A percentile compares a stretch with the other conserved stretches of the same genome.
Evolutionary conservation across 225 moss, liverwort and hornwort genomes (phyloP).

Genomic region (Bryum argenteum): DNA sequence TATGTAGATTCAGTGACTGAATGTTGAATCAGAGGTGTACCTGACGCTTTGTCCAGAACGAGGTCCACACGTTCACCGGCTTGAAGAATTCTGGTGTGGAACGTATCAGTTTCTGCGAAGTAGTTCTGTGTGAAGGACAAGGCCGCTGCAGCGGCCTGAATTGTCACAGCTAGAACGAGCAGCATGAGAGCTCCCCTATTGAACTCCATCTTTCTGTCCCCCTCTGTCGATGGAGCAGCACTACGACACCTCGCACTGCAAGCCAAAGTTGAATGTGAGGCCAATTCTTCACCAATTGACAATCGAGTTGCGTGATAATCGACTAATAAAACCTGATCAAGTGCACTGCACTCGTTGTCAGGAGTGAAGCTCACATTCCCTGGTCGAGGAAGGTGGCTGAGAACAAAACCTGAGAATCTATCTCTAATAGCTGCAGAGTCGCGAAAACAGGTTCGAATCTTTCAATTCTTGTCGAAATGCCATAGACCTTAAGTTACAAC

Average conservation of each 20-base stretch:
- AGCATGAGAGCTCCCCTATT: conserved; percentile 31
- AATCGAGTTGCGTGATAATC: conserved; percentile 6
- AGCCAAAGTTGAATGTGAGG: conserved; percentile 9
- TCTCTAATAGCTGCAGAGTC: conserved; percentile 1
- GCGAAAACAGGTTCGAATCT: conserved; percentile 9
- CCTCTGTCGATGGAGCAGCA: conserved; percentile 18
- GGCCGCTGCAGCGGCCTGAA: conserved; percentile 34
- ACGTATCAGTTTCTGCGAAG: conserved; percentile 46
- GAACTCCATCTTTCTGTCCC: conserved; percentile 40
- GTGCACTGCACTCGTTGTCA: background rate
- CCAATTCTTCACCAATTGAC: background rate
- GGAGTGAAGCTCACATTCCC: background rate
- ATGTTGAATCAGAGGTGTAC: conserved; percentile 23
- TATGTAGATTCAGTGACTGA: conserved; percentile 10
- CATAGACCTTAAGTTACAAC: conserved; percentile 13
- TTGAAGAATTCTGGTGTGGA: conserved; percentile 48
- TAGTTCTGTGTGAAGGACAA: conserved; percentile 46
- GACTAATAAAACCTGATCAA: background rate
- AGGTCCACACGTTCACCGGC: conserved; percentile 56
- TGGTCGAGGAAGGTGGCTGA: conserved; percentile 13
- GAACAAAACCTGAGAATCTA: conserved; percentile 20
- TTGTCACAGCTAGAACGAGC: conserved; percentile 25
- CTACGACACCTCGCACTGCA: conserved; percentile 15
- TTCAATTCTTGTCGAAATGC: conserved; percentile 9
- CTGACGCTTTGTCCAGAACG: conserved; percentile 48